phyloP scores from a whole-genome alignment of 441 rosid species.

The Syzygium syzygioides region DNA sequence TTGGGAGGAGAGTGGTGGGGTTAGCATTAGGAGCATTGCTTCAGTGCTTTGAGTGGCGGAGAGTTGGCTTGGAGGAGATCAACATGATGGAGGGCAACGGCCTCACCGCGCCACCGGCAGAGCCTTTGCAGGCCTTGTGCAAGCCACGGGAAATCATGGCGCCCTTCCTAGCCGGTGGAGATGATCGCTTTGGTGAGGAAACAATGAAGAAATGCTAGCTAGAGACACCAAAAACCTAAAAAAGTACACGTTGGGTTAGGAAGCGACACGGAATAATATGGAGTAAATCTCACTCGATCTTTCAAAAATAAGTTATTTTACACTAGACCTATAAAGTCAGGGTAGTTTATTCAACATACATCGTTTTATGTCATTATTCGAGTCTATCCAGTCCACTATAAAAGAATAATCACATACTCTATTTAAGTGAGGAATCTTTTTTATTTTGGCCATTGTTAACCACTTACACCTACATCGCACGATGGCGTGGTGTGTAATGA shows the following conservation, averaged over 20 bases:
- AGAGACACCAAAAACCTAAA: background rate
- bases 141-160: slow-evolving; percentile 19
- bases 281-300: no score
- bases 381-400: no score
- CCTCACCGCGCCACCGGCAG: slow-evolving; percentile 19
- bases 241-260: background rate
- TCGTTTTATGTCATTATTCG: no score
- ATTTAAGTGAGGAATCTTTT: no score
- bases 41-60: slow-evolving; percentile 38
- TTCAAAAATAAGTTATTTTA: no score
- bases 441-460: no score
- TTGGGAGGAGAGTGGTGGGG: slow-evolving; percentile 22
- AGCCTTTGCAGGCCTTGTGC: slow-evolving; percentile 29
- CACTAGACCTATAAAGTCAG: no score
- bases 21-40: slow-evolving; percentile 21
- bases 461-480: no score
- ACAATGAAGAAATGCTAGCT: background rate
- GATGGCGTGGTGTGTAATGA: background rate
- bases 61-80: slow-evolving; percentile 14
- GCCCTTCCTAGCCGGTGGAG: slow-evolving; percentile 3
- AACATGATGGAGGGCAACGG: slow-evolving; percentile 25
- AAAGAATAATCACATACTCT: no score
- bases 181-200: background rate
- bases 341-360: no score
- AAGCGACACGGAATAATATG: background rate